phyloP scores from a whole-genome alignment of 148 eudicot genomes.

The Amaranthus palmeri region DNA sequence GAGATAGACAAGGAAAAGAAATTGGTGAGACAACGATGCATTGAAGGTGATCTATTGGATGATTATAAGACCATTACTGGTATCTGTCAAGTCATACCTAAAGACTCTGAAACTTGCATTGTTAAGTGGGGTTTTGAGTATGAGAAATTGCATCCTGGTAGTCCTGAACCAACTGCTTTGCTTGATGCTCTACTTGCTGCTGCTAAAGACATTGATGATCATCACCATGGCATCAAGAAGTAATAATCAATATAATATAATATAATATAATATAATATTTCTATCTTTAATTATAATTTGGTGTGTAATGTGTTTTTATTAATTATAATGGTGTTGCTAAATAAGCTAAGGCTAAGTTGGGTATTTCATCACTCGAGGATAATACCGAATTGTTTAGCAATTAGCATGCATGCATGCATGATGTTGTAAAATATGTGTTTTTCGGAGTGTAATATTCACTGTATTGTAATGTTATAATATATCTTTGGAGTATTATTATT shows the following conservation, averaged over 20 bases:
- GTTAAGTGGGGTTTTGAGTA: constrained; percentile 15
- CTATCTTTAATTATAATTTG: too few relatives aligned
- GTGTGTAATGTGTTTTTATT: too few relatives aligned
- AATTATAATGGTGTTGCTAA: too few relatives aligned
- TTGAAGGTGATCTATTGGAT: constrained; percentile 15
- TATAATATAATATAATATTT: neutral
- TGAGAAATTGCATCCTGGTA: constrained; percentile 15
- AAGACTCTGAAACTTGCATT: neutral
- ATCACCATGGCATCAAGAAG: constrained; percentile 18
- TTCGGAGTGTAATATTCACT: too few relatives aligned
- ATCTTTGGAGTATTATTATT: too few relatives aligned
- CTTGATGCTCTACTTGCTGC: constrained; percentile 9
- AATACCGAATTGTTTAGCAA: too few relatives aligned
- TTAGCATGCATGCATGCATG: too few relatives aligned
- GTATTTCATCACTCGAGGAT: too few relatives aligned
- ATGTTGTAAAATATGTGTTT: too few relatives aligned
- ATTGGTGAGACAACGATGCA: neutral
- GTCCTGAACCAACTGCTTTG: constrained; percentile 19
- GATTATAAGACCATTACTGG: constrained; percentile 21
- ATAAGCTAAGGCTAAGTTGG: too few relatives aligned
- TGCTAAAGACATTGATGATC: constrained; percentile 19
- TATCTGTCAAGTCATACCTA: constrained; percentile 22
- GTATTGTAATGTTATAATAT: too few relatives aligned
- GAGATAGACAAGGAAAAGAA: constrained; percentile 10
- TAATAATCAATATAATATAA: too few relatives aligned